phyloP scores from a whole-genome alignment of 495 filamentous ascomycete species.

The Xylaria cubensis region DNA sequence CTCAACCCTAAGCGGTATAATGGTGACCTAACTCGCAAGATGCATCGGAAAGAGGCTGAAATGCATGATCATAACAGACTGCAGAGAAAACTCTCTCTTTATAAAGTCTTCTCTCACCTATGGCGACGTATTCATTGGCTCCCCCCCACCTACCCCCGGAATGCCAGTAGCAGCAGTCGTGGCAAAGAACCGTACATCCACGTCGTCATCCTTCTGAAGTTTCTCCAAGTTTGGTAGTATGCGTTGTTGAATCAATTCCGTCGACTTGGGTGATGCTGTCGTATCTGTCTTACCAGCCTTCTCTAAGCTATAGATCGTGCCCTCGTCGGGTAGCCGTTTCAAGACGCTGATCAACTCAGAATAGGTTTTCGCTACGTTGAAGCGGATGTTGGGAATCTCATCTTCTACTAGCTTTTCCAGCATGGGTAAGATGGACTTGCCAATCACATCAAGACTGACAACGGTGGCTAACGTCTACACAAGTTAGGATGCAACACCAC shows the following conservation, averaged over 20 bases:
- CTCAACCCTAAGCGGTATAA: conserved; percentile 19
- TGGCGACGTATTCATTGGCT: conserved; percentile 67
- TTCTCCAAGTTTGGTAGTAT: conserved; percentile 93
- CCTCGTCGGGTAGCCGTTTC: conserved; percentile 84
- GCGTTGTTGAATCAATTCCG: conserved; percentile 84
- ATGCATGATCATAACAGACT: conserved; percentile 32
- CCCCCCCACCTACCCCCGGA: conserved; percentile 49
- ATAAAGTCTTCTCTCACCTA: conserved; percentile 48
- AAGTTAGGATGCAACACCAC: conserved; percentile 40
- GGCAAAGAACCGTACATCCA: conserved; percentile 96
- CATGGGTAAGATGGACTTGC: conserved; percentile 93
- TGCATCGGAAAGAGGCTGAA: conserved; percentile 36
- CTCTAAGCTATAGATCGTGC: conserved; percentile 83
- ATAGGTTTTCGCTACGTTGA: conserved; percentile 99
- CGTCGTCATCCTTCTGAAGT: conserved; percentile 93
- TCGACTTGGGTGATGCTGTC: conserved; percentile 70
- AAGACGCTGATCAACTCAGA: conserved; percentile 85
- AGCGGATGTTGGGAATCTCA: conserved; percentile 97
- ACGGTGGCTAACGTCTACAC: conserved; percentile 88
- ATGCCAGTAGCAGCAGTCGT: conserved; percentile 56
- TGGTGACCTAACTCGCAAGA: conserved; percentile 26
- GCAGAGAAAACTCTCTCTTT: conserved; percentile 34
- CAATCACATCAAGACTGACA: conserved; percentile 88
- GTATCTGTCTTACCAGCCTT: conserved; percentile 69
- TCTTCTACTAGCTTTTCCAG: conserved; percentile 90